Evolutionary conservation across 331 rosid genomes (phyloP), one percentile per base, ranked within the genome.

Genomic region (Telfairia occidentalis): DNA sequence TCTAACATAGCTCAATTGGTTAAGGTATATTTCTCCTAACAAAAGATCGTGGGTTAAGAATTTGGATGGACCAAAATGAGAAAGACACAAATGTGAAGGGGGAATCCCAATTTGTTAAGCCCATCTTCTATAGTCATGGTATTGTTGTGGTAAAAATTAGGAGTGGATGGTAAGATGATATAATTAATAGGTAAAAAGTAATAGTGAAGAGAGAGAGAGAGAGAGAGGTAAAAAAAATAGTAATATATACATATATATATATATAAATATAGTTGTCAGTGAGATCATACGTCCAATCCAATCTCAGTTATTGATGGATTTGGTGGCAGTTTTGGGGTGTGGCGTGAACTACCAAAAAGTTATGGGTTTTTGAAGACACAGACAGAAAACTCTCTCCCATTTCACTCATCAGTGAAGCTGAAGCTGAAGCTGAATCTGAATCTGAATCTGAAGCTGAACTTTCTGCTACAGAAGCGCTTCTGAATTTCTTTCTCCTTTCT

Each of bases 231-330:
- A 30, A 32, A 29, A 63, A 3, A 35, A 61, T 57, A 57, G n/a
- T 5, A 6, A 37, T 37, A 37, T 5, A 5, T n/a, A 32, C 5
- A 32, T 32, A 32, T 8, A 53, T 53, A 53, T 13, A 45, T 52
- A 46, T 21, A 83, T 29, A 76, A 66, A 74, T 55, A 46, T 75
- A 75, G 81, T 40, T 85, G 75, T 82, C 70, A 77, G 88, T 81
- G 84, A 77, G 92, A 76, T 87, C 92, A 87, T 81, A 89, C 79
- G 97, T 91, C 96, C 85, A 89, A 91, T 91, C 96, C 86, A 78
- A 86, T 80, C 86, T 57, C 71, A 79, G 57, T 82, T 35, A 75
- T 24, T 58, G 86, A 83, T 73, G 76, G 76, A 49, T 43, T 69
- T 71, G 80, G 82, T 74, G 30, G 78, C 81, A 81, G 87, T 19